These are phyloP conservation scores for Eutreptiella sp. DNA, from an alignment of 208 protist genomes.

Conservation along the genomic window DNA sequence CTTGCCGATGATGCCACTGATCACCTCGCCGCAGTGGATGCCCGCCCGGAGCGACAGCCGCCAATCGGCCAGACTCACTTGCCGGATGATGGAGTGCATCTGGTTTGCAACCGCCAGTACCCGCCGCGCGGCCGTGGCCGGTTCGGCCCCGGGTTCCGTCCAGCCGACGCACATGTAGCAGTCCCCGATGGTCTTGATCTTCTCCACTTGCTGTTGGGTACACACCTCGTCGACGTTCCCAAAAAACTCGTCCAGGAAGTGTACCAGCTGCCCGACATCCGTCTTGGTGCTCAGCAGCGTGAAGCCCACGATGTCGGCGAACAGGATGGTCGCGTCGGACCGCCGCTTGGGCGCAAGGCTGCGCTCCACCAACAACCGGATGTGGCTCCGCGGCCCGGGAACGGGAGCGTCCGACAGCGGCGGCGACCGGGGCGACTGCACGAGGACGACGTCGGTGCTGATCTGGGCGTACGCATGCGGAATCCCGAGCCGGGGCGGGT, in stretches of 20 bases:
- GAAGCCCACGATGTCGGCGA: constrained; percentile 33
- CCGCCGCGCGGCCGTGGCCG: neutral
- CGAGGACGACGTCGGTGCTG: no score
- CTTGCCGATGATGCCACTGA: constrained; percentile 33
- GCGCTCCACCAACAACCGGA: no score
- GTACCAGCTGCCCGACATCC: constrained; percentile 13
- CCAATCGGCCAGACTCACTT: no score
- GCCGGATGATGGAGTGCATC: no score
- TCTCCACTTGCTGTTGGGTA: constrained; percentile 17
- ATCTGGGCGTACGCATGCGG: no score
- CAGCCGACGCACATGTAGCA: constrained; percentile 20
- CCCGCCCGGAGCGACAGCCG: constrained; percentile 34
- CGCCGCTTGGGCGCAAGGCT: no score
- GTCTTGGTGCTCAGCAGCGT: constrained; percentile 9
- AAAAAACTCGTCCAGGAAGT: constrained; percentile 20
- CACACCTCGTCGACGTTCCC: constrained; percentile 19
- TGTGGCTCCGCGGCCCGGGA: no score
- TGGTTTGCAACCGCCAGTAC: neutral
- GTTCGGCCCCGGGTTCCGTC: no score
- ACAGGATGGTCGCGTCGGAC: no score
- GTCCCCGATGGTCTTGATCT: constrained; percentile 41
- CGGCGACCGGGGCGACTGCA: no score
- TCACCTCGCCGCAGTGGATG: constrained; percentile 32
- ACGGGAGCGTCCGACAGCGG: no score
- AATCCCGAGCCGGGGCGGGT: no score